phyloP scores from a whole-genome alignment of 1,139 yeast genomes.

The Tardiomyces depauwii region DNA sequence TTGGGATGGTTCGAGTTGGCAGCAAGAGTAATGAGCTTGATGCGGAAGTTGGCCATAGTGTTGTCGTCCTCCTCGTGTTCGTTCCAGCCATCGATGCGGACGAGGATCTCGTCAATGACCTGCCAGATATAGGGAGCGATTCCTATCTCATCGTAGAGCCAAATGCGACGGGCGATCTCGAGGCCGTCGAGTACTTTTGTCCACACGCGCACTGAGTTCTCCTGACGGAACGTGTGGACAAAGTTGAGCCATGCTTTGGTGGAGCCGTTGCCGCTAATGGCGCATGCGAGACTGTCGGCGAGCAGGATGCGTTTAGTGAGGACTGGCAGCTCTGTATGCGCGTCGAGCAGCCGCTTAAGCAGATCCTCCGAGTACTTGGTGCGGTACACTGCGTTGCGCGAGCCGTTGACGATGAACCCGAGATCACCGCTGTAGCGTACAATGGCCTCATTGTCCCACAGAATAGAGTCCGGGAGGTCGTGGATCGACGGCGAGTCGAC shows the following conservation, averaged over 20 bases:
- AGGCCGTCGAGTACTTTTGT: conserved; percentile 50
- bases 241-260: conserved; percentile 41
- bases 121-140: too few species aligned
- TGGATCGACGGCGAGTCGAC: conserved; percentile 74
- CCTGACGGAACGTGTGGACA: conserved; percentile 34
- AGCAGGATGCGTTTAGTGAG: conserved; percentile 54
- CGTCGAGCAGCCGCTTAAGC: conserved; percentile 44
- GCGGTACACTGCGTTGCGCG: conserved; percentile 76
- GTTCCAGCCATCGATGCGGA: too few species aligned
- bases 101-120: too few species aligned
- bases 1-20: too few species aligned
- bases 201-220: conserved; percentile 56
- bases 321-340: conserved; percentile 30
- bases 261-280: conserved; percentile 36
- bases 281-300: conserved; percentile 16
- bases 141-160: too few species aligned
- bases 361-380: conserved; percentile 67
- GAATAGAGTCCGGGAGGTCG: conserved; percentile 41
- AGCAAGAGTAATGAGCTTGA: too few species aligned
- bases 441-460: conserved; percentile 47
- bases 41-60: too few species aligned
- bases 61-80: too few species aligned
- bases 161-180: too few species aligned
- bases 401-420: conserved; percentile 65
- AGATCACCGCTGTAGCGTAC: conserved; percentile 32